Conservation (phyloP, 805 yeast species). For the Candida argentea region DNA sequence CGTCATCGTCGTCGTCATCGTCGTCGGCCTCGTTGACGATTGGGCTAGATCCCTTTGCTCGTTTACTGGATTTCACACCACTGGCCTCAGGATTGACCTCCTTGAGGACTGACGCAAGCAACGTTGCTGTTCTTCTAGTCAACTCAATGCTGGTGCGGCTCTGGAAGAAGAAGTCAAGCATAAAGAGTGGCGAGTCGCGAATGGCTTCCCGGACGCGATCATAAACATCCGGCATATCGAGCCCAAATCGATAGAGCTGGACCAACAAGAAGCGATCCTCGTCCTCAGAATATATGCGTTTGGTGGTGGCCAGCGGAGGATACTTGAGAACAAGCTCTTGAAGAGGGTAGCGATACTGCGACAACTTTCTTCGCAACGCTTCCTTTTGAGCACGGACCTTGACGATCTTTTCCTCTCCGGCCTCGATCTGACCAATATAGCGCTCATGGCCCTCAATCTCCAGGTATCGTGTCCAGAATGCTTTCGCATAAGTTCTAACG, state of each 20-base stretch:
- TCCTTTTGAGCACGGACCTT: slow-evolving; percentile 64
- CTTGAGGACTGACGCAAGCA: slow-evolving; percentile 62
- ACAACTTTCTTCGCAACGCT: slow-evolving; percentile 64
- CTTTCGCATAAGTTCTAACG: slow-evolving; percentile 63
- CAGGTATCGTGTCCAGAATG: slow-evolving; percentile 70
- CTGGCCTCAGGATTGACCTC: slow-evolving; percentile 31
- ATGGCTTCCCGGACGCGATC: slow-evolving; percentile 72
- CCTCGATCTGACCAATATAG: slow-evolving; percentile 68
- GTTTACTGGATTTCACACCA: not conserved
- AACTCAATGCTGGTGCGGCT: slow-evolving; percentile 72
- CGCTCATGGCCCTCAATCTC: slow-evolving; percentile 87
- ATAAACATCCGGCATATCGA: slow-evolving; percentile 68
- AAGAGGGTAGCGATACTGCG: slow-evolving; percentile 63
- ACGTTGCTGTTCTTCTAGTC: slow-evolving; percentile 70
- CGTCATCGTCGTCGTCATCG: slow-evolving; percentile 1
- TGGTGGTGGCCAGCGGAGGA: slow-evolving; percentile 62
- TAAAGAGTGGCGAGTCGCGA: slow-evolving; percentile 63
- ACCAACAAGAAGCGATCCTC: slow-evolving; percentile 84
- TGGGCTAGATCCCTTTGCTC: not conserved
- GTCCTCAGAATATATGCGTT: slow-evolving; percentile 65
- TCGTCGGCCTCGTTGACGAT: slow-evolving; percentile 4
- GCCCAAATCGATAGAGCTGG: slow-evolving; percentile 69
- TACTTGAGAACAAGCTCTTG: slow-evolving; percentile 63
- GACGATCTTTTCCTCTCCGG: slow-evolving; percentile 77
- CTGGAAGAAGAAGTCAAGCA: slow-evolving; percentile 81